A percentile compares a stretch with the other conserved stretches of the same genome.
These are phyloP conservation scores for Gymnopilus junonius DNA, from an alignment of 768 basidiomycete species.

Conservation along the genomic window DNA sequence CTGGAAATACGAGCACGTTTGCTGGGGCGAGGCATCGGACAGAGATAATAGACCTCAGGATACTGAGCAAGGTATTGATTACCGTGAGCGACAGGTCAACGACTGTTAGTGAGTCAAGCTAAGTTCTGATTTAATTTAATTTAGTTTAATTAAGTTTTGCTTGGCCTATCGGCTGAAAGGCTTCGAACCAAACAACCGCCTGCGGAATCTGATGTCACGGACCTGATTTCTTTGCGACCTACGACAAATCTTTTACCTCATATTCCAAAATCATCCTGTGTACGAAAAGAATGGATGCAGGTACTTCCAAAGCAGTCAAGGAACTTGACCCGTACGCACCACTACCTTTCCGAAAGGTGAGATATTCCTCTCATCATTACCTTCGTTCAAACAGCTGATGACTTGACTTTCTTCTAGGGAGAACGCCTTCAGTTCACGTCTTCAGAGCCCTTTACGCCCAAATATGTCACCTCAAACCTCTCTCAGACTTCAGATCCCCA, in stretches of 20 bases:
- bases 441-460: conserved; percentile 61
- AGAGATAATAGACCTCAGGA: no score
- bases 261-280: background rate
- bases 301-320: background rate
- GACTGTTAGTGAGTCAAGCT: no score
- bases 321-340: conserved; percentile 22
- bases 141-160: no score
- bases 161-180: background rate
- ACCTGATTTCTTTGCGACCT: no score
- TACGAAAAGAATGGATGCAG: background rate
- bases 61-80: no score
- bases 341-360: conserved; percentile 23
- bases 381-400: background rate
- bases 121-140: no score
- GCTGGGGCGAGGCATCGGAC: background rate
- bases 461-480: conserved; percentile 61
- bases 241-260: background rate
- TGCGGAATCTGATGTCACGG: background rate
- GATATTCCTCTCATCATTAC: background rate
- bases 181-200: background rate
- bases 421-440: conserved; percentile 35
- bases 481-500: conserved; percentile 58
- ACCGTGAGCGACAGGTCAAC: no score
- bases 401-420: conserved; percentile 2
- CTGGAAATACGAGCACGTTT: background rate